Conservation (phyloP, 2,329 filamentous ascomycete species). For the Teratosphaeria epicoccoides region DNA sequence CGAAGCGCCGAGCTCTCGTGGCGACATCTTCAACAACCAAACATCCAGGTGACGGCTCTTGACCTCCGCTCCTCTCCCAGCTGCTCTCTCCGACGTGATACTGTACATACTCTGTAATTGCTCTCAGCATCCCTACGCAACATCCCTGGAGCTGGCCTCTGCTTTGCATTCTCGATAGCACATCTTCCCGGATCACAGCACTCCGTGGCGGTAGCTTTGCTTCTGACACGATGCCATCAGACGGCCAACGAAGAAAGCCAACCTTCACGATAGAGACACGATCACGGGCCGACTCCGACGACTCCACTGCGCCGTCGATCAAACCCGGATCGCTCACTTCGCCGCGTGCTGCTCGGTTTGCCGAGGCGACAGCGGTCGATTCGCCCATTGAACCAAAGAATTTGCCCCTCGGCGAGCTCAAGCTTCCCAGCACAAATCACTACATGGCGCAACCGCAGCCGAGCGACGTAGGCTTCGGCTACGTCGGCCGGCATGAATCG, state of each 20-base stretch:
- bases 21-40: slow-evolving; percentile 2
- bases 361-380: slow-evolving; percentile 68
- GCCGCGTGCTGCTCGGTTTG: slow-evolving; percentile 67
- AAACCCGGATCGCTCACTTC: slow-evolving; percentile 26
- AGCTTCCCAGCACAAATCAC: slow-evolving; percentile 42
- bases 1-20: slow-evolving; percentile 14
- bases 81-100: slow-evolving; percentile 8
- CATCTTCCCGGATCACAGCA: slow-evolving; percentile 2
- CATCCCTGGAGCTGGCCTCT: slow-evolving; percentile 24
- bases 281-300: slow-evolving; percentile 26
- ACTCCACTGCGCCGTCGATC: slow-evolving; percentile 15
- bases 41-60: neutral
- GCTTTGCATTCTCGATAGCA: slow-evolving; percentile 12
- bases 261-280: slow-evolving; percentile 33
- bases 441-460: slow-evolving; percentile 57
- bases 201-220: slow-evolving; percentile 1
- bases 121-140: slow-evolving; percentile 3
- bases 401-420: slow-evolving; percentile 45
- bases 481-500: slow-evolving; percentile 53
- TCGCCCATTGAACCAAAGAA: slow-evolving; percentile 57
- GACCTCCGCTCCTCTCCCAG: slow-evolving; percentile 9
- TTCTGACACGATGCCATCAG: slow-evolving; percentile 33
- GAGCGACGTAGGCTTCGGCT: slow-evolving; percentile 85
- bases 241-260: slow-evolving; percentile 34
- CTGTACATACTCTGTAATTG: slow-evolving; percentile 7